These are phyloP conservation scores for Solanum virginianum DNA, from an alignment of 257 asterid genomes.

Conservation along the genomic window DNA sequence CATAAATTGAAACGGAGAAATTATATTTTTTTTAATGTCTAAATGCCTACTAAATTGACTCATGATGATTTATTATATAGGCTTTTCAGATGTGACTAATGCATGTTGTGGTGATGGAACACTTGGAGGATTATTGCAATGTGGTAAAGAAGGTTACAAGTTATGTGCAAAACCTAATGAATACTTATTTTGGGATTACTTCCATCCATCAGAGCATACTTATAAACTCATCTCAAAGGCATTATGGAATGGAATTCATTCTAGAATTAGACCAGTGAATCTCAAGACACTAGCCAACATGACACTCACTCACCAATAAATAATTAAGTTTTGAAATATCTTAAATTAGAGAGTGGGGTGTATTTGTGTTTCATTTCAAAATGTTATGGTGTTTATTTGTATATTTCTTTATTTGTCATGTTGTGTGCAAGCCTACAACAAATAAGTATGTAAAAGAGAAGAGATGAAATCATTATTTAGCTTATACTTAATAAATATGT, in stretches of 20 bases:
- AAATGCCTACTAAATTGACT: neutral
- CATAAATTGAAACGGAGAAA: no score
- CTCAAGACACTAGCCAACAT: constrained; percentile 32
- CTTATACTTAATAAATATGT: neutral
- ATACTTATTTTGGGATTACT: constrained; percentile 59
- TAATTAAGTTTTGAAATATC: neutral
- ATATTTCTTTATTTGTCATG: no score
- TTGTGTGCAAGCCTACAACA: no score
- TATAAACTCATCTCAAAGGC: constrained; percentile 50
- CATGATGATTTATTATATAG: constrained; percentile 9
- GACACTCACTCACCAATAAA: neutral
- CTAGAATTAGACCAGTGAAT: constrained; percentile 42
- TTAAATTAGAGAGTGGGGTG: neutral
- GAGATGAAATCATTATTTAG: neutral
- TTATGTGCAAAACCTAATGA: constrained; percentile 33
- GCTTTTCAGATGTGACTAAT: constrained; percentile 30
- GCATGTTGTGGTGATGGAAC: constrained; percentile 71
- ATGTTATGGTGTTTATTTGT: neutral
- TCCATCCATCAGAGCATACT: constrained; percentile 58
- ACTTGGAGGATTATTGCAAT: constrained; percentile 49
- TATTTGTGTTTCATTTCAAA: neutral
- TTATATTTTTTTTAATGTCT: neutral
- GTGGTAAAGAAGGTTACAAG: constrained; percentile 57
- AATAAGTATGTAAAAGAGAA: no score
- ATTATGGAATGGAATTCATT: constrained; percentile 40